phyloP scores from a whole-genome alignment of 202 grass and related monocot species.

The Alloteropsis angusta region DNA sequence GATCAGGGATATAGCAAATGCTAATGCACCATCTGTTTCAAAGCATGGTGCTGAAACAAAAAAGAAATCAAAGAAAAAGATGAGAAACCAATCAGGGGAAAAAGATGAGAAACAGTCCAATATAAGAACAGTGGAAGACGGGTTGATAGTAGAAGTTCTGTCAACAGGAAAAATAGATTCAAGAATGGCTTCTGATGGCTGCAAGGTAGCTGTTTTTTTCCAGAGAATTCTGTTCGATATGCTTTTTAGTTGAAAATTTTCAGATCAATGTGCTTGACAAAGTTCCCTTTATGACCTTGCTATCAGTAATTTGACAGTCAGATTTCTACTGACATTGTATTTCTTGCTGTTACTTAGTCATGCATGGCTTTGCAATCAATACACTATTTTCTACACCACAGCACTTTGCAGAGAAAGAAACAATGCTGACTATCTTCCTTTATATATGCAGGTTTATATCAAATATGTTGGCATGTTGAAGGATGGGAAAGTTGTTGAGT shows the following conservation, averaged over 20 bases:
- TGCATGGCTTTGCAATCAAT: background rate
- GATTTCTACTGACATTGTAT: background rate
- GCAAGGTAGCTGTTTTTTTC: constrained; percentile 31
- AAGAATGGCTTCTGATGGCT: constrained; percentile 52
- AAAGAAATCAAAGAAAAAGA: constrained; percentile 45
- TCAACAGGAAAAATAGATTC: constrained; percentile 41
- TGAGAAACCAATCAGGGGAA: background rate
- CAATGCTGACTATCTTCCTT: background rate
- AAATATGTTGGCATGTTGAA: constrained; percentile 73
- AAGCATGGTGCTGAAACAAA: constrained; percentile 8
- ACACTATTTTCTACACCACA: background rate
- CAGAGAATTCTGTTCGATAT: background rate
- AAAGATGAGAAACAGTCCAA: constrained; percentile 27
- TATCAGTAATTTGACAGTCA: background rate
- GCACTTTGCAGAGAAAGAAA: background rate
- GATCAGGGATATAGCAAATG: constrained; percentile 27
- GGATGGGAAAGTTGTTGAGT: constrained; percentile 53
- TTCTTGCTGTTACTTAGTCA: background rate
- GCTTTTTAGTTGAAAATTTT: constrained; percentile 1
- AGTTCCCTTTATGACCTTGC: background rate
- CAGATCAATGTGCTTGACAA: background rate
- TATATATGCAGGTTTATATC: constrained; percentile 52
- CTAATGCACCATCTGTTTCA: constrained; percentile 6
- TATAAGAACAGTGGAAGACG: constrained; percentile 39
- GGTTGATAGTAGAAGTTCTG: constrained; percentile 51